Evolutionary conservation across 1,284 basidiomycete genomes (phyloP).

Genomic region (Lignosus rhinocerotis): DNA sequence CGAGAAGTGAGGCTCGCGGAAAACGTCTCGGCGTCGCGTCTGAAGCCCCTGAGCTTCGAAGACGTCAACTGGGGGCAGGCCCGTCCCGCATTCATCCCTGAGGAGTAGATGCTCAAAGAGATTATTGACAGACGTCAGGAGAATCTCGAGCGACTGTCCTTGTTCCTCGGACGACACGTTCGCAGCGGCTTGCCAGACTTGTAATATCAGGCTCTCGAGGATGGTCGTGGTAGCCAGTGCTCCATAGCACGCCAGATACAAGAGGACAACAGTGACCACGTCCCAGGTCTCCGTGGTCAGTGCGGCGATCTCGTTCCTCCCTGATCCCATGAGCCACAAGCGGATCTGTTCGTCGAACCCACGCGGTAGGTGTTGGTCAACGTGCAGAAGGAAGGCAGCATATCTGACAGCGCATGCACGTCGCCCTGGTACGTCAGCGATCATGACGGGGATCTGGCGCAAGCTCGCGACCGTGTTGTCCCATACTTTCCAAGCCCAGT

Average conservation of each 20-base stretch:
- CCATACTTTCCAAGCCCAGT: conserved; percentile 81
- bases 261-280: conserved; percentile 57
- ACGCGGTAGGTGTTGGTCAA: conserved; percentile 71
- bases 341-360: conserved; percentile 69
- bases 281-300: conserved; percentile 66
- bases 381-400: conserved; percentile 64
- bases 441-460: conserved; percentile 61
- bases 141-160: conserved; percentile 44
- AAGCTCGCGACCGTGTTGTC: conserved; percentile 73
- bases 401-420: conserved; percentile 61
- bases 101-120: conserved; percentile 63
- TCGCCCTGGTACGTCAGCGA: conserved; percentile 45
- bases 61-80: conserved; percentile 50
- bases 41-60: conserved; percentile 66
- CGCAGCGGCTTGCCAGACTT: conserved; percentile 64
- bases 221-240: conserved; percentile 71
- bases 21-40: conserved; percentile 66
- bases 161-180: conserved; percentile 38
- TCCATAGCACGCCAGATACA: conserved; percentile 66
- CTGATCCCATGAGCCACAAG: conserved; percentile 67
- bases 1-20: conserved; percentile 62
- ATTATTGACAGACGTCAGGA: conserved; percentile 60
- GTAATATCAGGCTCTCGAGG: conserved; percentile 70
- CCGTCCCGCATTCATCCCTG: conserved; percentile 47
- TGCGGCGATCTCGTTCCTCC: conserved; percentile 58